These are phyloP conservation scores for Murraya koenigii DNA, from an alignment of 345 rosid genomes.

Conservation along the genomic window DNA sequence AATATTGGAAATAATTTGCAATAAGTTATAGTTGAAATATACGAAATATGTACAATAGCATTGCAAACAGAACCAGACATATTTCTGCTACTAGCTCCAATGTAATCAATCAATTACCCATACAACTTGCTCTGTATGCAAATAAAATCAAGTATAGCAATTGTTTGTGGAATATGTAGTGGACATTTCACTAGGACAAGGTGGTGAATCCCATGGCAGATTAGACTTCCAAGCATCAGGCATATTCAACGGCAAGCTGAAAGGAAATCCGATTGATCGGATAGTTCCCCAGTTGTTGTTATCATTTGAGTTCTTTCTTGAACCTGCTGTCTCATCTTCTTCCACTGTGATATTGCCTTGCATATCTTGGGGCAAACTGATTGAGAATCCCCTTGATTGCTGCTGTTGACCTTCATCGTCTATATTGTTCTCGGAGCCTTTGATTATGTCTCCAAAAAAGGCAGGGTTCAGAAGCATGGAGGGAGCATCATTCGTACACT, in stretches of 20 bases:
- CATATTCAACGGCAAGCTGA: slow-evolving; percentile 38
- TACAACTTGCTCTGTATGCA: not conserved
- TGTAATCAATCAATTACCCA: not conserved
- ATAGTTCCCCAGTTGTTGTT: slow-evolving; percentile 28
- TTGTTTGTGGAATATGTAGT: slow-evolving; percentile 51
- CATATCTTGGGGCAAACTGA: slow-evolving; percentile 36
- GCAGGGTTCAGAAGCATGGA: slow-evolving; percentile 31
- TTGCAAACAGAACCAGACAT: slow-evolving; percentile 10
- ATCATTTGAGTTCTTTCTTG: slow-evolving; percentile 28
- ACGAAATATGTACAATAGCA: slow-evolving; percentile 28
- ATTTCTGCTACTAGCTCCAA: slow-evolving; percentile 10
- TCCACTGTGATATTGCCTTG: slow-evolving; percentile 21
- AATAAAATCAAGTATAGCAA: slow-evolving; percentile 41
- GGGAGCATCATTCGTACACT: slow-evolving; percentile 22
- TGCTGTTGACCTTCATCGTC: slow-evolving; percentile 34
- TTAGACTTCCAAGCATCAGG: slow-evolving; percentile 36
- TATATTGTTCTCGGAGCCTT: slow-evolving; percentile 16
- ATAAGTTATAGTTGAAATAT: slow-evolving; percentile 5
- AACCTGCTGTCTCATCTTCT: slow-evolving; percentile 24
- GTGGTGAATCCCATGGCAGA: slow-evolving; percentile 51
- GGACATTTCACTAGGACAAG: slow-evolving; percentile 49
- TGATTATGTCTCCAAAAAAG: slow-evolving; percentile 12
- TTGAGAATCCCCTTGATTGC: slow-evolving; percentile 37
- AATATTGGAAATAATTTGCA: not conserved
- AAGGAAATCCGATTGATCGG: slow-evolving; percentile 51